phyloP scores from a whole-genome alignment of 2,329 filamentous ascomycete genomes.

The Cladosporium sphaerospermum region DNA sequence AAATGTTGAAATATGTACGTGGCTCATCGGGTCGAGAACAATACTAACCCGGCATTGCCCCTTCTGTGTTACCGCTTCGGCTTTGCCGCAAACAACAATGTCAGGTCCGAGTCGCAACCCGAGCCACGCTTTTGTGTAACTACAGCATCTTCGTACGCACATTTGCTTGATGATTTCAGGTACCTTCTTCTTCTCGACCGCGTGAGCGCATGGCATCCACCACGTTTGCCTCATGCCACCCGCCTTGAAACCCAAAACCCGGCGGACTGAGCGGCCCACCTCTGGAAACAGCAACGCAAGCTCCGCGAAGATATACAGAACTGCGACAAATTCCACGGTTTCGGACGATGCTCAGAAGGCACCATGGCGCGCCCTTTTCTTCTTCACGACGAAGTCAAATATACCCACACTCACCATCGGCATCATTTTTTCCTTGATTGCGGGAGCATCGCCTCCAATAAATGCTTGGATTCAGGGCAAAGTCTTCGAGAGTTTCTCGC shows the following conservation, averaged over 20 bases:
- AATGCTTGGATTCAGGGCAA: slow-evolving; percentile 67
- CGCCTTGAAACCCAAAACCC: slow-evolving; percentile 8
- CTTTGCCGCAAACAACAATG: slow-evolving; percentile 7
- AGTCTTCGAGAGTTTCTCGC: slow-evolving; percentile 65
- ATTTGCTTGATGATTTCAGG: neutral
- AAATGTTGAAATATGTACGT: slow-evolving; percentile 4
- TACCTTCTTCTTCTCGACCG: neutral
- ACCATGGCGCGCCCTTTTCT: slow-evolving; percentile 57
- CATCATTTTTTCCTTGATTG: slow-evolving; percentile 49
- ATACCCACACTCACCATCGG: slow-evolving; percentile 49
- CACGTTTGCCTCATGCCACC: slow-evolving; percentile 13
- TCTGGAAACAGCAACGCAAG: slow-evolving; percentile 14
- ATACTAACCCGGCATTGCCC: slow-evolving; percentile 22
- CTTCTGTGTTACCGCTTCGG: slow-evolving; percentile 16
- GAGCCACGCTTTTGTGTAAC: neutral
- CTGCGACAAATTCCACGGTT: slow-evolving; percentile 5
- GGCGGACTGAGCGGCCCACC: slow-evolving; percentile 17
- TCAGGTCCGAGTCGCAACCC: neutral
- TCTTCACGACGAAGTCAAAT: slow-evolving; percentile 63
- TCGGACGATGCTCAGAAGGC: slow-evolving; percentile 15
- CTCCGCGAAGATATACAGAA: slow-evolving; percentile 4
- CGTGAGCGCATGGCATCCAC: neutral
- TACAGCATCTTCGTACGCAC: neutral
- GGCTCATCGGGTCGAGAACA: slow-evolving; percentile 23
- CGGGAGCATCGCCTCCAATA: slow-evolving; percentile 58